Evolutionary conservation across 345 rosid species (phyloP), one percentile per base, ranked within the genome.

Genomic region (Gossypium arboreum): DNA sequence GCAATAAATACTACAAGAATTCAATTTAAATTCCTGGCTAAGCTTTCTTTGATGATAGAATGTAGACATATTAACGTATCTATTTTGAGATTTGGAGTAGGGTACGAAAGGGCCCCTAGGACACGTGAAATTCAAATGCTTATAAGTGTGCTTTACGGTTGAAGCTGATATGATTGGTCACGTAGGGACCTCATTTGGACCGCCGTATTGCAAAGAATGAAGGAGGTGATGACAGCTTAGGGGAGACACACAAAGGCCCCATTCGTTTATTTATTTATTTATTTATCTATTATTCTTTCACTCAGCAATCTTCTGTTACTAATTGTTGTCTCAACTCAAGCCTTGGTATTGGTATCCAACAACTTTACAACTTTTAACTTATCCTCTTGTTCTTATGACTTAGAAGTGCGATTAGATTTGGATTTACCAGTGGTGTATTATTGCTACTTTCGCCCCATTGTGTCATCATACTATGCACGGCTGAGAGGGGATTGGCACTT

Each of bases 141-240:
- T 81, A 82, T 75, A 77, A 76, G 77, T 75, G 78, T 77, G 78
- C 78, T 81, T 75, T 87, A 74, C 78, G 77, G 75, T 80, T 65
- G 60, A 82, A 78, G 67, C 82, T 82, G 65, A 50, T 78, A 81
- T 58, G 84, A 73, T 79, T 83, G 81, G 79, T 73, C 71, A 44
- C 29, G 67, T 74, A 77, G 88, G 90, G 91, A 81, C 91, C 87
- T 34, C 86, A 16, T 54, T 75, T 13, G 73, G 72, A 55, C 74
- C 34, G 29, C 39, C 34, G 43, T 25, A 65, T 74, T 60, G 71
- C 44, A 73, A 62, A 71, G 45, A 77, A 73, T 22, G 63, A 59
- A 59, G 43, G n/a, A 60, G 65, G 43, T 17, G 41, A 13, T 60
- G 65, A 60, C n/a, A 60, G 65, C 65, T 60, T 60, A 60, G 17